A percentile compares a stretch with the other conserved stretches of the same genome.
These are phyloP conservation scores for Angomonas ambiguus DNA, from an alignment of 208 protist species.

Conservation along the genomic window DNA sequence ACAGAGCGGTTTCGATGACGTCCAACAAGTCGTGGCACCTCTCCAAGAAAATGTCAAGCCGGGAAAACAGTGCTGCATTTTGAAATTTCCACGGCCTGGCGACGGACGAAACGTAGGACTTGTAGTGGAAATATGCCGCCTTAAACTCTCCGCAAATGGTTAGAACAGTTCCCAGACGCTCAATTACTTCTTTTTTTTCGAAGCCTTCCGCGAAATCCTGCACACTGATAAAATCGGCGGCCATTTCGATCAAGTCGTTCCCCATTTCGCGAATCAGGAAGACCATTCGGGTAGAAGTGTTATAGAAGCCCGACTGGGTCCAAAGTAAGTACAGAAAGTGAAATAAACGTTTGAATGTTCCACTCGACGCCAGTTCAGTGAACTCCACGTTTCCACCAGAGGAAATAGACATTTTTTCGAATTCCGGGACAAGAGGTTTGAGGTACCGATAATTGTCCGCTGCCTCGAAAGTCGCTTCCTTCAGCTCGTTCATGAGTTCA, in stretches of 20 bases:
- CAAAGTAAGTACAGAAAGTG: slow-evolving; percentile 93
- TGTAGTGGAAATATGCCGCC: slow-evolving; percentile 93
- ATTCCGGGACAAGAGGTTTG: slow-evolving; percentile 81
- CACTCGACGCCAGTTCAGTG: slow-evolving; percentile 66
- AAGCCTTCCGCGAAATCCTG: slow-evolving; percentile 89
- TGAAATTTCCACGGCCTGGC: slow-evolving; percentile 93
- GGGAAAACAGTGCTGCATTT: slow-evolving; percentile 92
- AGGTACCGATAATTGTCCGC: slow-evolving; percentile 91
- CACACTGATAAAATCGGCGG: slow-evolving; percentile 85
- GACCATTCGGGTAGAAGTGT: slow-evolving; percentile 88
- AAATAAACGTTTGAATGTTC: slow-evolving; percentile 87
- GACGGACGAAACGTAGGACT: slow-evolving; percentile 74
- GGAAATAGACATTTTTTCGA: slow-evolving; percentile 72
- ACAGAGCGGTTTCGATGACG: slow-evolving; percentile 89
- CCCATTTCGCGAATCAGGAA: slow-evolving; percentile 94
- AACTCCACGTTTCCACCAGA: slow-evolving; percentile 61
- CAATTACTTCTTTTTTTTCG: slow-evolving; percentile 92
- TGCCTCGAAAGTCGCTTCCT: slow-evolving; percentile 80
- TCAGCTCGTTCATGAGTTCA: slow-evolving; percentile 86
- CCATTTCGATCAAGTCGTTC: slow-evolving; percentile 94
- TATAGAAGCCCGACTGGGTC: slow-evolving; percentile 93
- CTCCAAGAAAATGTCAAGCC: slow-evolving; percentile 95
- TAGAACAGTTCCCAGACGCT: slow-evolving; percentile 80
- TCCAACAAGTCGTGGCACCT: slow-evolving; percentile 95
- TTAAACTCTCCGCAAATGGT: slow-evolving; percentile 92